A percentile compares a stretch with the other conserved stretches of the same genome.
Evolutionary conservation across 192 early-diverging fungal genomes (phyloP).

Genomic region (Entomortierella parvispora): DNA sequence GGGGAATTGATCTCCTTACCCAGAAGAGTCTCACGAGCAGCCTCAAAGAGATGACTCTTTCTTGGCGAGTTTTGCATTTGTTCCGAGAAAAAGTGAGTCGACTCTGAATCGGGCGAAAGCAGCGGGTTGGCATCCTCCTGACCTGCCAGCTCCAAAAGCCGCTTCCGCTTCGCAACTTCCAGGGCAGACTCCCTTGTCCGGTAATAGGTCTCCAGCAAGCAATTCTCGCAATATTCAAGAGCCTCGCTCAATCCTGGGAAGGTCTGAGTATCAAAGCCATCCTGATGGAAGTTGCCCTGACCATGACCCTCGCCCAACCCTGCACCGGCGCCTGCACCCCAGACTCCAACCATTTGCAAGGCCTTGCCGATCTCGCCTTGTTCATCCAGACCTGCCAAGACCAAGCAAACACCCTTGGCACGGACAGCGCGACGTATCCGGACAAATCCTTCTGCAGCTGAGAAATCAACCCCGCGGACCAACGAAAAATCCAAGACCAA

Average conservation of each 20-base stretch:
- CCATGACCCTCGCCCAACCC: constrained; percentile 48
- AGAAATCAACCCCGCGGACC: constrained; percentile 90
- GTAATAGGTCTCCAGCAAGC: constrained; percentile 82
- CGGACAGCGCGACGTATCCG: constrained; percentile 81
- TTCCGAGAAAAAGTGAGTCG: constrained; percentile 39
- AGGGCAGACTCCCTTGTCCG: constrained; percentile 55
- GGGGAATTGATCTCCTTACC: too few relatives aligned
- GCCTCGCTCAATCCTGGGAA: constrained; percentile 89
- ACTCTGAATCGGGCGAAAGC: constrained; percentile 39
- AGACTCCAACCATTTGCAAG: constrained; percentile 72
- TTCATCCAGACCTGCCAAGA: constrained; percentile 79
- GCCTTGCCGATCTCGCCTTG: constrained; percentile 75
- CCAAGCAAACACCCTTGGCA: constrained; percentile 79
- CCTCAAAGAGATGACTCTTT: constrained; percentile 46
- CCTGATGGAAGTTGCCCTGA: constrained; percentile 25
- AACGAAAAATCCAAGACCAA: constrained; percentile 90
- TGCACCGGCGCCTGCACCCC: constrained; percentile 59
- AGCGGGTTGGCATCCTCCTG: constrained; percentile 24
- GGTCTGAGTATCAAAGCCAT: constrained; percentile 69
- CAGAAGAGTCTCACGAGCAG: constrained; percentile 38
- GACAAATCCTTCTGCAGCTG: constrained; percentile 82
- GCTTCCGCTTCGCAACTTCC: constrained; percentile 40
- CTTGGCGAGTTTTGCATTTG: constrained; percentile 42
- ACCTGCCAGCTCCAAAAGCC: constrained; percentile 30
- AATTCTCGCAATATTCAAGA: constrained; percentile 96